Evolutionary conservation across 257 asterid species (phyloP).

Genomic region (Datura wrightii): DNA sequence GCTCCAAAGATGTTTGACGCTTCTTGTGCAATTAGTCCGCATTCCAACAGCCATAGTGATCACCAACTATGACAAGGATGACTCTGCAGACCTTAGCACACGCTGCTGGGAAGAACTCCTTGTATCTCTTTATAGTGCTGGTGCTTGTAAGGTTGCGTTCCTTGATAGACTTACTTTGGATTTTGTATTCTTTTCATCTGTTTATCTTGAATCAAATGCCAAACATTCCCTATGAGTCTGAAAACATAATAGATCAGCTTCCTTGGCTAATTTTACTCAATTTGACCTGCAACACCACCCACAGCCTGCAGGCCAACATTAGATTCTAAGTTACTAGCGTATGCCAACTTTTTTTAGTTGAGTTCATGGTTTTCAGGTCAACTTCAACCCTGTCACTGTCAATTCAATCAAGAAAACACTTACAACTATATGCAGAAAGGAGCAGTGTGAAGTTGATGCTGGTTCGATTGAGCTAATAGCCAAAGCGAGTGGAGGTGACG

Average conservation of each 20-base stretch:
- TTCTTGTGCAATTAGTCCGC: slow-evolving; percentile 77
- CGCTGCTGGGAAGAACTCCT: slow-evolving; percentile 90
- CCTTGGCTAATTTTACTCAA: slow-evolving; percentile 24
- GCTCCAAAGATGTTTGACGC: slow-evolving; percentile 75
- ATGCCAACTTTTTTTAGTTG: not conserved
- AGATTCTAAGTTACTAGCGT: not conserved
- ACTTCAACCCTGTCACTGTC: slow-evolving; percentile 77
- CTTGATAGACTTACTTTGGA: slow-evolving; percentile 32
- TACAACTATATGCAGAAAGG: slow-evolving; percentile 67
- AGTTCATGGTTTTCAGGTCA: slow-evolving; percentile 60
- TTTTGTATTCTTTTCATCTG: not conserved
- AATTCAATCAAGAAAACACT: slow-evolving; percentile 76
- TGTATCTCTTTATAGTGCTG: slow-evolving; percentile 74
- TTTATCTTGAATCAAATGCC: slow-evolving; percentile 15
- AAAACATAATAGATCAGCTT: slow-evolving; percentile 16
- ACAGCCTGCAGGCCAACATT: slow-evolving; percentile 11
- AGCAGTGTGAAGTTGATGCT: slow-evolving; percentile 61
- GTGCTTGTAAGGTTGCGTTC: slow-evolving; percentile 85
- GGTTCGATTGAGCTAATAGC: slow-evolving; percentile 76
- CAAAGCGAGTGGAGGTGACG: slow-evolving; percentile 89
- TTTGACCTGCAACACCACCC: slow-evolving; percentile 25
- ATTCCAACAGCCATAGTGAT: slow-evolving; percentile 86
- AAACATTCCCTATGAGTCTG: not conserved
- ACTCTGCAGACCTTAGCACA: slow-evolving; percentile 61
- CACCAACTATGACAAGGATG: slow-evolving; percentile 70